Evolutionary conservation across 192 early-diverging fungal genomes (phyloP), one percentile per base, ranked within the genome.

Genomic region (Phycomyces nitens): DNA sequence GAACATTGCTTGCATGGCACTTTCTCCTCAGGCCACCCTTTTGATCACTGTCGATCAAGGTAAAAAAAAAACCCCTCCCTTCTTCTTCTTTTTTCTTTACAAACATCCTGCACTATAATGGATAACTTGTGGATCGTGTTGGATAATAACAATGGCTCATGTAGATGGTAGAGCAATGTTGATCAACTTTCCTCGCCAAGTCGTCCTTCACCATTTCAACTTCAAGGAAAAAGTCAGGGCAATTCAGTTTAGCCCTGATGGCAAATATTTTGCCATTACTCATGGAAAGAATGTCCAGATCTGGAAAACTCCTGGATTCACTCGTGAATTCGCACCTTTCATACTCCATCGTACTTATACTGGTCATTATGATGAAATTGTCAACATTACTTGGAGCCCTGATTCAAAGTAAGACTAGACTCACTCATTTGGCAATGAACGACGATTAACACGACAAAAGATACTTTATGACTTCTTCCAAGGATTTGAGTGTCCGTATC

Each of bases 11-110:
- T 81, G 86, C 18, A 84, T 99, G 27, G 96, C 94, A 2, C 80
- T 99, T 15, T 91, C 92, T 14, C 95, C 96, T 49, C 88, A 92
- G 53, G 90, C 91, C 8, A 84, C 85, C 34, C 75, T 99, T n/a
- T 72, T 99, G 55, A 82, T 99, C 21, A 86, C 90, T 5, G 84
- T 98, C 2, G 96, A 99, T 62, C 93, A 96, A 81, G 89, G 90
- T 90, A 57, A 43, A 66, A 11, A 18, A 11, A 39, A 50, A 26
- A 18, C 66, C 44, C 34, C 26, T 52, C 12, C 18, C 20, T n/a
- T 34, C 21, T 52, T 49, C 18, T 40, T 58, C 57, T 16, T 44
- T 23, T 42, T 64, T 20, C 53, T 10, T 42, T 42, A 42, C 14
- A 10, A 42, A 10, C 8, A 42, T 14, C 41, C 7, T 42, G 41